phyloP scores from a whole-genome alignment of 2,329 filamentous ascomycete genomes.

The Sordariomycetes sp. region DNA sequence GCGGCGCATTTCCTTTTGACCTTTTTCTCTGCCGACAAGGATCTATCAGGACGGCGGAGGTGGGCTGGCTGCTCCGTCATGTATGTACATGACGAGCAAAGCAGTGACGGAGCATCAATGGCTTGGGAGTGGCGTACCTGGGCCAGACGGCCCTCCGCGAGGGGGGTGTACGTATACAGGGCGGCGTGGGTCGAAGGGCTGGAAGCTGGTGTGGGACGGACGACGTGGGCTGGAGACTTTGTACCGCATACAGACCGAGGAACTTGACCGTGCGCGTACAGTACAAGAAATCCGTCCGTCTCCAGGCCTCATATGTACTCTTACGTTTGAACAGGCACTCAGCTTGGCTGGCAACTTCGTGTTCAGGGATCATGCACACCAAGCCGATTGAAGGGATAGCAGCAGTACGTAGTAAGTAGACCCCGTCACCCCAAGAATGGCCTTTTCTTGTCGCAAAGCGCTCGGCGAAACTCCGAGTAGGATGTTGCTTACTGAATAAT shows the following conservation, averaged over 20 bases:
- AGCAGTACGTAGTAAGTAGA: too few species aligned
- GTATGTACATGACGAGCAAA: neutral
- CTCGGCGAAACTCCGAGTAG: too few species aligned
- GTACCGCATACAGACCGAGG: neutral
- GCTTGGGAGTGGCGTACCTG: neutral
- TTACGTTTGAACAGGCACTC: neutral
- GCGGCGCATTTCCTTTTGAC: neutral
- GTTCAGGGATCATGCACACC: too few species aligned
- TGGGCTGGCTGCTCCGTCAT: neutral
- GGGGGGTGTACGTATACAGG: neutral
- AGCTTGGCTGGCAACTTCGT: too few species aligned
- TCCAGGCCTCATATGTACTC: too few species aligned
- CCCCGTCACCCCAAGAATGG: too few species aligned
- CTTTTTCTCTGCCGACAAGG: neutral
- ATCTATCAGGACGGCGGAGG: neutral
- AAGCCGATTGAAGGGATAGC: too few species aligned
- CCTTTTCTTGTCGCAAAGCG: too few species aligned
- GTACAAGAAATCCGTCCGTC: neutral
- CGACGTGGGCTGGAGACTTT: neutral
- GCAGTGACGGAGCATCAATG: neutral
- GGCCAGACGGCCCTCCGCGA: neutral
- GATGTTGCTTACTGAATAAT: too few species aligned
- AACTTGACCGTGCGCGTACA: neutral
- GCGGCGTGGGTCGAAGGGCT: neutral
- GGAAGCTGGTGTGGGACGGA: neutral